Base-by-base conservation (phyloP, 2,329 filamentous ascomycete genomes). In the Lasiodiplodia theobromae region DNA sequence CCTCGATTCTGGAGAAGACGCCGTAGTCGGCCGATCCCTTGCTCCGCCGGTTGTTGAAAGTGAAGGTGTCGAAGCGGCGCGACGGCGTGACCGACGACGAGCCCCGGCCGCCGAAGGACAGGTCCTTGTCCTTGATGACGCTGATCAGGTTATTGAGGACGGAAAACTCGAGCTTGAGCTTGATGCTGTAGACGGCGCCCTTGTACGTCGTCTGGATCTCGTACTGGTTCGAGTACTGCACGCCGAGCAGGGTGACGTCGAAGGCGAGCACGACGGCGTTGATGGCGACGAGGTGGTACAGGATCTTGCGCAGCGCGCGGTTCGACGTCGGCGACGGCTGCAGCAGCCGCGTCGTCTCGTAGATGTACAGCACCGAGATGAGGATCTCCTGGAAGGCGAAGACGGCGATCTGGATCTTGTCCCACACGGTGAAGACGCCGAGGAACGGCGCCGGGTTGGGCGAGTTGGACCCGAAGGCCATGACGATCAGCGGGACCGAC, bases 101-200 rank as follows among this genome's bases (percentile, higher is more conserved):
- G 47, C 44, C 56, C 1, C 47, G 10, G 73, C 44, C 60, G 47
- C 60, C 60, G 2, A 52, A 64, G 18, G 60, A 64, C n/a, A 64
- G 44, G 28, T 37, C 28, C 44, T 23, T 37, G 47, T 38, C 51
- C 60, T 64, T 64, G 47, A 78, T 49, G 31, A 79, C 72, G 47
- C 77, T 74, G 18, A 84, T 80, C 3, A 85, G 73, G 44, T 79
- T 78, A 34, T 86, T 80, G 11, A 89, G 77, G 51, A 89, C 83
- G 18, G 85, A 83, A 70, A 85, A 84, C 74, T 89, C 87, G n/a
- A 87, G 80, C 69, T 86, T 86, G 51, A 86, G 78, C 71, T 84
- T 84, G 71, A 84, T 74, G 54, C 77, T 79, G 73, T 84, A 84
- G 6, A 82, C 78, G 23, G 81, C 79, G 25, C 76, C 79, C 69